Evolutionary conservation across 2,329 filamentous ascomycete genomes (phyloP).

Genomic region (Lasiodiplodia citricola): DNA sequence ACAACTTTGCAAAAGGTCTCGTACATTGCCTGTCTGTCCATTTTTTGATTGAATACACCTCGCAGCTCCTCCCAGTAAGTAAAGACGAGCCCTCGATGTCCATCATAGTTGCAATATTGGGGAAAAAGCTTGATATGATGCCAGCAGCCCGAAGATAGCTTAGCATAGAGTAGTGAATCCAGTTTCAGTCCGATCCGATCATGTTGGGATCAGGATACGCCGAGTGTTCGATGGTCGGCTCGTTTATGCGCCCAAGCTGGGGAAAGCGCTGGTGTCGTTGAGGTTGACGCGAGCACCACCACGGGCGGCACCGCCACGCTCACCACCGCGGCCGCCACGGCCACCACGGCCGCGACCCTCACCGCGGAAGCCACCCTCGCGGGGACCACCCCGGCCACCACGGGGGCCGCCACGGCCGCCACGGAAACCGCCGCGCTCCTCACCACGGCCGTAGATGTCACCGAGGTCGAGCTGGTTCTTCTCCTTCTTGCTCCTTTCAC

Average conservation of each 20-base stretch:
- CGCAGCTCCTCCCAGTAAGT: constrained; percentile 5
- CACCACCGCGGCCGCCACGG: constrained; percentile 48
- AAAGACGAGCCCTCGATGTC: constrained; percentile 15
- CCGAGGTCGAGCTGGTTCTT: constrained; percentile 91
- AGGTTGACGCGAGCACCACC: constrained; percentile 59
- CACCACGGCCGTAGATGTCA: constrained; percentile 63
- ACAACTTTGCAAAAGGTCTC: constrained; percentile 20
- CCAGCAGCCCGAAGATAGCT: constrained; percentile 10
- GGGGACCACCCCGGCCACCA: constrained; percentile 51
- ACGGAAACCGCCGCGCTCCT: constrained; percentile 54
- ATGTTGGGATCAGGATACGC: constrained; percentile 1
- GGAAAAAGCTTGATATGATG: constrained; percentile 14
- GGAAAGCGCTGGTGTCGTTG: constrained; percentile 59
- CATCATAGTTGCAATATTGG: constrained; percentile 19
- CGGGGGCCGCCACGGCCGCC: constrained; percentile 36
- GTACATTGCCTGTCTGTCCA: constrained; percentile 25
- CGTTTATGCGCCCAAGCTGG: constrained; percentile 55
- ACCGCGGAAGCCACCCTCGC: constrained; percentile 56
- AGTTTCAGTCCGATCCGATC: constrained; percentile 18
- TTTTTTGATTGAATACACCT: constrained; percentile 23
- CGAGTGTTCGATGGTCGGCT: constrained; percentile 10
- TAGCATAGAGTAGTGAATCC: constrained; percentile 18
- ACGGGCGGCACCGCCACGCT: constrained; percentile 47
- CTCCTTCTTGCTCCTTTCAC: constrained; percentile 88
- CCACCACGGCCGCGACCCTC: constrained; percentile 59